These are phyloP conservation scores for Mollisiaceae sp. DNA, from an alignment of 2,329 filamentous ascomycete genomes.

Conservation along the genomic window DNA sequence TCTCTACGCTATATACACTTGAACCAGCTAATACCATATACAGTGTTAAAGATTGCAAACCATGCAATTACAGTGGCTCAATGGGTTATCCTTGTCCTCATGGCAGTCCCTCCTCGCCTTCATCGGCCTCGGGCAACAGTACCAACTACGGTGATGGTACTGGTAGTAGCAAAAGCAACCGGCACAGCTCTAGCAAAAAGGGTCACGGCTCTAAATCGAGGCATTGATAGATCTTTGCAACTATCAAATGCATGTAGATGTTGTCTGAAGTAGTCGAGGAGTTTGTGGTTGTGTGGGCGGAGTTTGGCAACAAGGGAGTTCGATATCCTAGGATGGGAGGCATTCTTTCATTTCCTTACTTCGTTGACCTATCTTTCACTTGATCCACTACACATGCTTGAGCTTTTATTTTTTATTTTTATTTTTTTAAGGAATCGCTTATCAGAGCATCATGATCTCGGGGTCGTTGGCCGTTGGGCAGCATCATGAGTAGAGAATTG, in stretches of 20 bases:
- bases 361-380: not conserved
- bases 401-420: not conserved
- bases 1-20: not conserved
- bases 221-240: not conserved
- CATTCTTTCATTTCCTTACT: not conserved
- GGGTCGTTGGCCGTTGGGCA: not conserved
- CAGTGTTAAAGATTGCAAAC: not conserved
- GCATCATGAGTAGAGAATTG: not conserved
- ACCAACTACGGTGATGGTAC: not conserved
- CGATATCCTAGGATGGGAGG: conserved; percentile 3
- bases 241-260: not conserved
- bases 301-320: not conserved
- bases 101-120: not conserved
- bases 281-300: not conserved
- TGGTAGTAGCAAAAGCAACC: not conserved
- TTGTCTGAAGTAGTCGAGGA: not conserved
- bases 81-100: not conserved
- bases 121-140: not conserved
- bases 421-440: not conserved
- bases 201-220: not conserved
- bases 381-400: too few relatives aligned
- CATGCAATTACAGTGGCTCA: not conserved
- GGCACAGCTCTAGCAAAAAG: not conserved
- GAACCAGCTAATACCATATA: not conserved
- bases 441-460: not conserved